Evolutionary conservation across 768 basidiomycete species (phyloP).

Genomic region (Fomitopsis serialis): DNA sequence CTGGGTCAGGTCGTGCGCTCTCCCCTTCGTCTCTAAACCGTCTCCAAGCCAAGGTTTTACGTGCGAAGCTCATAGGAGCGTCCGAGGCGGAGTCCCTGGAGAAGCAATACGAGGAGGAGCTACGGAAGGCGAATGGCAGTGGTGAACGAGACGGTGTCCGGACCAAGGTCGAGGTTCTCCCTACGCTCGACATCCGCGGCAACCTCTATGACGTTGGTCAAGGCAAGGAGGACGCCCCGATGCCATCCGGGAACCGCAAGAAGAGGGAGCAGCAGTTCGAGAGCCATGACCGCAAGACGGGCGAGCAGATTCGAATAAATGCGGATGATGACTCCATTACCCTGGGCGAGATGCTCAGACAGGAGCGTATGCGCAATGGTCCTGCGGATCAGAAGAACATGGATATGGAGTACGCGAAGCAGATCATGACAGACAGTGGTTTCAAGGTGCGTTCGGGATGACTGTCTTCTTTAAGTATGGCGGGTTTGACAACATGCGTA

Average conservation of each 20-base stretch:
- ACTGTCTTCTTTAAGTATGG: background rate
- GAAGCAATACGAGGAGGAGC: constrained; percentile 76
- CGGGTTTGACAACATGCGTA: constrained; percentile 21
- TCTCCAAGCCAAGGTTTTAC: constrained; percentile 87
- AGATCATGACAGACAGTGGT: constrained; percentile 83
- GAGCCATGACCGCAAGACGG: constrained; percentile 85
- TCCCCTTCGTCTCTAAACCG: constrained; percentile 84
- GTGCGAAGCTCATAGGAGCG: constrained; percentile 84
- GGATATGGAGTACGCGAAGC: constrained; percentile 83
- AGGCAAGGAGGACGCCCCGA: constrained; percentile 52
- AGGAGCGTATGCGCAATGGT: constrained; percentile 88
- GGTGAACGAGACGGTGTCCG: constrained; percentile 37
- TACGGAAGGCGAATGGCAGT: constrained; percentile 36
- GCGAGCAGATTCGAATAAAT: constrained; percentile 84
- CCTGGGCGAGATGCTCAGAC: constrained; percentile 87
- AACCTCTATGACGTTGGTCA: constrained; percentile 87
- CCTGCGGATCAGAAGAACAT: constrained; percentile 87
- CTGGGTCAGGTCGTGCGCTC: constrained; percentile 34
- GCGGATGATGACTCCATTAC: constrained; percentile 86
- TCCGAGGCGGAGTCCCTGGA: constrained; percentile 75
- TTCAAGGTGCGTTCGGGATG: constrained; percentile 57
- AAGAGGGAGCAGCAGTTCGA: constrained; percentile 85
- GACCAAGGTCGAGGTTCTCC: constrained; percentile 76
- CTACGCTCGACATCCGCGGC: constrained; percentile 82
- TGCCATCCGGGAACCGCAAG: constrained; percentile 64